Percentiles rank a stretch among this genome's conserved stretches.
Evolutionary conservation across 768 basidiomycete species (phyloP).

Genomic region (Agrocybe pediades): DNA sequence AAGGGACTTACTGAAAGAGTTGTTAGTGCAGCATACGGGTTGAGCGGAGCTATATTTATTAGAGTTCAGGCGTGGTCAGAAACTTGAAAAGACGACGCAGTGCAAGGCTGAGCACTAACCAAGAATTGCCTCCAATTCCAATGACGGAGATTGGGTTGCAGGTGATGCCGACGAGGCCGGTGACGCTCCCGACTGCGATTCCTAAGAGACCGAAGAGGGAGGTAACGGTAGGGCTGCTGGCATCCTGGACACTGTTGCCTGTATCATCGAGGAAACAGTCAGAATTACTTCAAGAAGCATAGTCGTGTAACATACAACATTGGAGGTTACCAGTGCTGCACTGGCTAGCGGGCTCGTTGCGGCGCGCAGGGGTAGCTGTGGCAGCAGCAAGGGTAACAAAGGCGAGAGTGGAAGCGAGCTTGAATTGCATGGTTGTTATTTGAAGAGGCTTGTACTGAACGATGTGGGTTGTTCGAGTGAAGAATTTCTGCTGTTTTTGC

Average conservation of each 20-base stretch:
- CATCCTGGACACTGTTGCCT: conserved; percentile 26
- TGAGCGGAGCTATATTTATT: conserved; percentile 20
- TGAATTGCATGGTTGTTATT: no score
- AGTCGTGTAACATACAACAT: no score
- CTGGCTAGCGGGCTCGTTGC: no score
- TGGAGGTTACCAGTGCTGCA: conserved; percentile 28
- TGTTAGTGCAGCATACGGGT: conserved; percentile 26
- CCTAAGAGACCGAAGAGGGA: conserved; percentile 24
- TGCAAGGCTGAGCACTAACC: no score
- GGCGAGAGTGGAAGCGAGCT: conserved; percentile 19
- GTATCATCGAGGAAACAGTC: no score
- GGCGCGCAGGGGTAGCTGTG: conserved; percentile 13
- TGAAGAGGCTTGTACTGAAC: no score
- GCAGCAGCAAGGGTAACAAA: conserved; percentile 23
- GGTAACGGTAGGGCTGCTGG: conserved; percentile 6
- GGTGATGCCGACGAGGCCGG: conserved; percentile 23
- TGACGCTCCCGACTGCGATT: conserved; percentile 22
- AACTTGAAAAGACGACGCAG: no score
- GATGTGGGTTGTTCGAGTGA: no score
- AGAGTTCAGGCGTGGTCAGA: no score
- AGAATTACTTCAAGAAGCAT: no score
- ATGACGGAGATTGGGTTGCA: conserved; percentile 29
- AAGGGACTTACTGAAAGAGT: conserved; percentile 16
- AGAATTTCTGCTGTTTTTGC: no score
- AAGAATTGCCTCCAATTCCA: conserved; percentile 19